Evolutionary conservation across 164 flowering plant species (phyloP), one percentile per base, ranked within the genome.

Genomic region (Brasenia schreberi): DNA sequence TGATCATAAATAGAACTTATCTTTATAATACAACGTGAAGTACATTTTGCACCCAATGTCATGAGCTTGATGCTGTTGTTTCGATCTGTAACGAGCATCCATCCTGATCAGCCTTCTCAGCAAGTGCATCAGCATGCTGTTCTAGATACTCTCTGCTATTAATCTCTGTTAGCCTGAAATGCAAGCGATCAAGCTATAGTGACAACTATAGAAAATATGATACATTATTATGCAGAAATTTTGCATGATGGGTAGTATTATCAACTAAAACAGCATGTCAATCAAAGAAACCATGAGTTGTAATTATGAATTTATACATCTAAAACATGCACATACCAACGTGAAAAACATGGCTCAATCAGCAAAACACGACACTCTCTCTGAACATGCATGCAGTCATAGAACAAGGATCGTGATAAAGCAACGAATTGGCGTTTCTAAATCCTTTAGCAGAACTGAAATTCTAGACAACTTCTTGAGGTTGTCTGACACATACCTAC

Each of bases 91-190:
- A 11, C 7, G 63, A n/a, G 18, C n/a, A 7, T 42, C 63, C 64
- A 66, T 77, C 77, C 14, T 65, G 61, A 4, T 68, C 56, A 4
- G 64, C 71, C 72, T 74, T 79, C 70, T 73, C 82, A 60, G 80
- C 73, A 67, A 80, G 45, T 73, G 72, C 70, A 18, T 75, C 76
- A 18, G 86, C 82, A 43, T 87, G 92, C 62, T 87, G 94, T 73
- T 94, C 93, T 27, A 91, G 73, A 74, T 86, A 94, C 71, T 87
- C 92, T 78, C 69, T 84, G 82, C 98, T 91, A 67, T 89, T 91
- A 85, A 94, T 87, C 75, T 94, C 98, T 18, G 97, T 94, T 71
- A 94, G 83, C 79, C 98, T 93, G 85, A 78, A 73, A 64, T 14
- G 64, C 14, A 43, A 6, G 18, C 14, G 58, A 49, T 9, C 16